Evolutionary conservation across 1,284 basidiomycete genomes (phyloP).

Genomic region (Mycocalia duriaeana): DNA sequence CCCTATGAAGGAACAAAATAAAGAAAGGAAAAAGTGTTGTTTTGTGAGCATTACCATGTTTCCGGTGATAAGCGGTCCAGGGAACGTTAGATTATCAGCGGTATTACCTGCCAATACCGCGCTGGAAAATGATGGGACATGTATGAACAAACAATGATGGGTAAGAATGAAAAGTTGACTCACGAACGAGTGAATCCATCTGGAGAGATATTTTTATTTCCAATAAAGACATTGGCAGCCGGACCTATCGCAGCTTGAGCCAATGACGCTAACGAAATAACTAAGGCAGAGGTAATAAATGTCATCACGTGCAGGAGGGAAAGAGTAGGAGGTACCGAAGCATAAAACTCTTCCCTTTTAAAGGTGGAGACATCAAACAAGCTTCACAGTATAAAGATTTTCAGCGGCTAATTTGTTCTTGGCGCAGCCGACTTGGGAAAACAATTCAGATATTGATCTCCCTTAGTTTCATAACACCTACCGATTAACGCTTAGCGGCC

Average conservation of each 20-base stretch:
- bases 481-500: too few relatives aligned
- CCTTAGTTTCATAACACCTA: too few relatives aligned
- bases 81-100: constrained; percentile 4
- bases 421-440: too few relatives aligned
- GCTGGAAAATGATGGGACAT: background rate
- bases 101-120: constrained; percentile 9
- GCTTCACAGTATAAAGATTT: too few relatives aligned
- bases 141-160: too few relatives aligned
- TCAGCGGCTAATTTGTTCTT: too few relatives aligned
- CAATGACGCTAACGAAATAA: background rate
- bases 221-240: constrained; percentile 6
- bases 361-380: too few relatives aligned
- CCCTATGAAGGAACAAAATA: constrained; percentile 15
- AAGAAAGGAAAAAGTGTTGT: background rate
- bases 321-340: too few relatives aligned
- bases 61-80: constrained; percentile 12
- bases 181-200: constrained; percentile 22
- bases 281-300: too few relatives aligned
- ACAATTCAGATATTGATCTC: too few relatives aligned
- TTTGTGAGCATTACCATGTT: background rate
- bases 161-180: background rate
- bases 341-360: too few relatives aligned
- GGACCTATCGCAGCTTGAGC: constrained; percentile 6
- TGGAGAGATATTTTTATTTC: constrained; percentile 11
- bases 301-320: too few relatives aligned